Conservation (phyloP, 257 asterid species). For the Mentha longifolia region DNA sequence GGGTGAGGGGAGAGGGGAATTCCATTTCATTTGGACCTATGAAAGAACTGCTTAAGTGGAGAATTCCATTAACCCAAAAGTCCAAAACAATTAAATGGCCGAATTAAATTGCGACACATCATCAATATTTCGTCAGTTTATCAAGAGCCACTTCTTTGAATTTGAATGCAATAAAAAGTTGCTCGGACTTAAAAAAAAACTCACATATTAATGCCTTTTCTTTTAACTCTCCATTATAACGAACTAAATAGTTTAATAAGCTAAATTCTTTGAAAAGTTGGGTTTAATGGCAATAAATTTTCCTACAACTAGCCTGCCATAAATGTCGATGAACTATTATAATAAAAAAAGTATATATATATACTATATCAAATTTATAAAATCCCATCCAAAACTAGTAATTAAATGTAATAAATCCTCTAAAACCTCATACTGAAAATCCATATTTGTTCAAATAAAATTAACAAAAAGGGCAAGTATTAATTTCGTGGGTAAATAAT, state of each 20-base stretch:
- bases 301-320: neutral
- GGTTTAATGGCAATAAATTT: neutral
- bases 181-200: constrained; percentile 3
- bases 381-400: neutral
- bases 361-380: neutral
- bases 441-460: neutral
- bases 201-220: constrained; percentile 1
- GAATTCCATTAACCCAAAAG: neutral
- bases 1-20: no score
- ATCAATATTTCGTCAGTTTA: constrained; percentile 23
- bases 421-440: constrained; percentile 6
- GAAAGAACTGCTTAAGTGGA: neutral
- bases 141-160: constrained; percentile 1
- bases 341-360: no score
- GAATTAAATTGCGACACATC: constrained; percentile 30
- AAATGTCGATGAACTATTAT: neutral
- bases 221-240: constrained; percentile 6
- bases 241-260: neutral
- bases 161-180: constrained; percentile 27
- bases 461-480: neutral
- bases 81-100: constrained; percentile 21
- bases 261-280: neutral
- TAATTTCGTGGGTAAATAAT: neutral
- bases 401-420: neutral
- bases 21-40: no score